A percentile compares a stretch with the other conserved stretches of the same genome.
Evolutionary conservation across 306 rosid species (phyloP).

Genomic region (Cucumis sativus): DNA sequence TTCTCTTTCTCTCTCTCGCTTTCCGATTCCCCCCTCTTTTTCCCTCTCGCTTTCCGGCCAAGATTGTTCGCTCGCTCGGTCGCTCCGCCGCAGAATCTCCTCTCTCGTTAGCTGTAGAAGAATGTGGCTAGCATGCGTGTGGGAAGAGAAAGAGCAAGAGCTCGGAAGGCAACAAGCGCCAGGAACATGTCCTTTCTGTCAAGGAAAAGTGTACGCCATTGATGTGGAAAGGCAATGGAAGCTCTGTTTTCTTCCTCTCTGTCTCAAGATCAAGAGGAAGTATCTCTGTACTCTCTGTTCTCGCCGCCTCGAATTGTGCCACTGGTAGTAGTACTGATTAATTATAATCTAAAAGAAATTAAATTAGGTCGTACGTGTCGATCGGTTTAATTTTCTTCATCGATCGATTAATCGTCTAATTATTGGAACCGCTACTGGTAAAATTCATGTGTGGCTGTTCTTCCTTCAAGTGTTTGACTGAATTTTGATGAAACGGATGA

Average conservation of each 20-base stretch:
- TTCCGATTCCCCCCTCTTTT: background rate
- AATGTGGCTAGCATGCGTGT: conserved; percentile 61
- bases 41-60: background rate
- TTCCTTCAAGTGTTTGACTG: background rate
- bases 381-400: background rate
- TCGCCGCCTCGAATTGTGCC: conserved; percentile 49
- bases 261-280: conserved; percentile 71
- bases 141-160: conserved; percentile 59
- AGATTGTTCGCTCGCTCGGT: background rate
- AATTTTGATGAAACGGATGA: background rate
- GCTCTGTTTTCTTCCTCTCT: conserved; percentile 61
- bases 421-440: background rate
- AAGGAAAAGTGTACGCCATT: conserved; percentile 66
- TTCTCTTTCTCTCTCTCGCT: background rate
- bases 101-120: background rate
- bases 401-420: background rate
- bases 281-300: conserved; percentile 63
- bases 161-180: conserved; percentile 67
- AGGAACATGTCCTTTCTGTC: conserved; percentile 75
- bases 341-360: background rate
- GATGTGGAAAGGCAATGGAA: conserved; percentile 58
- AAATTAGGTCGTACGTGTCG: background rate
- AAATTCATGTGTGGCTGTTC: background rate
- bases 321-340: conserved; percentile 4
- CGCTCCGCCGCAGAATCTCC: background rate